Evolutionary conservation across 768 basidiomycete species (phyloP).

Genomic region (Pholiota molesta): DNA sequence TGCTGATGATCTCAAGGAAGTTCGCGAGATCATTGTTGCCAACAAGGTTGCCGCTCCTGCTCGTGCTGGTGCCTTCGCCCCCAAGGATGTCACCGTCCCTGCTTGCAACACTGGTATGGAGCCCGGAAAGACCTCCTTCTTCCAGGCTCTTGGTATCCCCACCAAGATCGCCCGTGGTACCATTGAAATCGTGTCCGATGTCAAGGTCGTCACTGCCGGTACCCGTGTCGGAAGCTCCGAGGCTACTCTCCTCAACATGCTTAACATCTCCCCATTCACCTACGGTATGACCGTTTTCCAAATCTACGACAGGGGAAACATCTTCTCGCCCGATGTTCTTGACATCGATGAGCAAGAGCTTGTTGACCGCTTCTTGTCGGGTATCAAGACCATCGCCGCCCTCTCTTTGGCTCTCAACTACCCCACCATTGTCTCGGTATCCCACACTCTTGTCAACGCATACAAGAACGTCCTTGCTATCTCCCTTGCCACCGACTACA

Average conservation of each 20-base stretch:
- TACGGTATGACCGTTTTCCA: slow-evolving; percentile 99
- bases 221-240: slow-evolving; percentile 96
- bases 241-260: slow-evolving; percentile 98
- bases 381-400: slow-evolving; percentile 94
- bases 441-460: slow-evolving; percentile 95
- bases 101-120: slow-evolving; percentile 99
- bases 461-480: slow-evolving; percentile 98
- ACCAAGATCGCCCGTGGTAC: slow-evolving; percentile 99
- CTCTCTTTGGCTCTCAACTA: slow-evolving; percentile 96
- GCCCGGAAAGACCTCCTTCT: slow-evolving; percentile 99
- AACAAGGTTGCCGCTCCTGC: slow-evolving; percentile 99
- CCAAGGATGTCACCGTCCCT: slow-evolving; percentile 90
- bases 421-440: slow-evolving; percentile 93
- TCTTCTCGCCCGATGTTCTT: slow-evolving; percentile 87
- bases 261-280: slow-evolving; percentile 99
- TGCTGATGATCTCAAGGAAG: slow-evolving; percentile 85
- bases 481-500: slow-evolving; percentile 89
- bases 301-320: slow-evolving; percentile 93
- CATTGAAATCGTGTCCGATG: slow-evolving; percentile 97
- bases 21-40: slow-evolving; percentile 90
- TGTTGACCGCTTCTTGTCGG: slow-evolving; percentile 87
- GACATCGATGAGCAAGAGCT: slow-evolving; percentile 93
- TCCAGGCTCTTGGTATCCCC: slow-evolving; percentile 99
- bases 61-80: slow-evolving; percentile 95
- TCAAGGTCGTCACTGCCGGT: slow-evolving; percentile 92